Percentiles rank a stretch among this genome's conserved stretches.
phyloP scores from a whole-genome alignment of 177 flowering plant genomes.

The Vitis hybrid region DNA sequence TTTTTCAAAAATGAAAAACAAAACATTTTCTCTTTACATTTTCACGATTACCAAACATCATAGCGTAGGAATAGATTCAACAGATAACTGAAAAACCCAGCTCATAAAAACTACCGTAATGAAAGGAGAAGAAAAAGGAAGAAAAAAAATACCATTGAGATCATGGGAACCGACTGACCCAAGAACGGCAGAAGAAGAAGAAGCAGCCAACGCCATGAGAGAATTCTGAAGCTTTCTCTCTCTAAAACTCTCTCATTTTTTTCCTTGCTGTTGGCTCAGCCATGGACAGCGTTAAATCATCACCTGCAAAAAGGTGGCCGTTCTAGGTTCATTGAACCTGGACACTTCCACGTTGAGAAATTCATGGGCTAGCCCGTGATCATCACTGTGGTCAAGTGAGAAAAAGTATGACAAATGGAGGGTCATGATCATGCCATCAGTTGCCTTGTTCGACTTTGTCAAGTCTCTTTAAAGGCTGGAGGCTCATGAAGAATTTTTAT shows the following conservation, averaged over 20 bases:
- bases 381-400: not conserved
- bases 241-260: no score
- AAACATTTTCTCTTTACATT: no score
- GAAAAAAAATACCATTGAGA: not conserved
- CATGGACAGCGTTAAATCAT: not conserved
- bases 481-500: not conserved
- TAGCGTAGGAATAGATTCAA: no score
- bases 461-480: no score
- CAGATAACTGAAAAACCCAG: not conserved
- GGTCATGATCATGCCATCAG: no score
- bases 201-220: conserved; percentile 7
- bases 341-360: not conserved
- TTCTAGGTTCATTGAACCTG: conserved; percentile 17
- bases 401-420: not conserved
- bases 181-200: not conserved
- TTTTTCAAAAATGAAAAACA: no score
- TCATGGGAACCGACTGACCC: conserved; percentile 1
- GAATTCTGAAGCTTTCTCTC: not conserved
- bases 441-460: no score
- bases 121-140: not conserved
- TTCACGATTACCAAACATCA: not conserved
- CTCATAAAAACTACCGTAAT: not conserved
- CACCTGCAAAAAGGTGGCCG: not conserved
- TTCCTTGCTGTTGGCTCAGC: not conserved
- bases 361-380: not conserved